Conservation (phyloP, 1,284 basidiomycete genomes). For the Trametes hirsuta region DNA sequence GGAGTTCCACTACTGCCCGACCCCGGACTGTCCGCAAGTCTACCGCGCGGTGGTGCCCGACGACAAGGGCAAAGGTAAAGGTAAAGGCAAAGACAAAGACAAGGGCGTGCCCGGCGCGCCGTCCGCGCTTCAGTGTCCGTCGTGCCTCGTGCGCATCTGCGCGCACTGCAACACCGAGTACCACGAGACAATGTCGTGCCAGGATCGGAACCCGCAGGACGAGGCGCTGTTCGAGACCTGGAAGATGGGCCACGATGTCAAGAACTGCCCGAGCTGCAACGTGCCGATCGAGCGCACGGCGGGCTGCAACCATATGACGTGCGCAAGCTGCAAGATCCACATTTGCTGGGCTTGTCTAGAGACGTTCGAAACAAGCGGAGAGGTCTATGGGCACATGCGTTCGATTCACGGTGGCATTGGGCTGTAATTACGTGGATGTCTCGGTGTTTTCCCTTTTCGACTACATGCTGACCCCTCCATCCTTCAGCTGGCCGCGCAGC, state of each 20-base stretch:
- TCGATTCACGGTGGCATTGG: conserved; percentile 51
- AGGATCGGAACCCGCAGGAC: conserved; percentile 52
- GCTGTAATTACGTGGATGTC: conserved; percentile 7
- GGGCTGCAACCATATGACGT: conserved; percentile 80
- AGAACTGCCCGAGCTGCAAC: conserved; percentile 70
- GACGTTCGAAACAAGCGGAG: conserved; percentile 61
- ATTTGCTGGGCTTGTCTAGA: conserved; percentile 76
- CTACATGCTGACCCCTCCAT: neutral
- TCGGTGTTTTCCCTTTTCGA: neutral
- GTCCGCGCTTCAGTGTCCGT: conserved; percentile 63
- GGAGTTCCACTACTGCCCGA: conserved; percentile 73
- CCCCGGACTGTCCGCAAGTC: conserved; percentile 72
- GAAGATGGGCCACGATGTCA: conserved; percentile 61
- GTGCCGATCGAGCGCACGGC: conserved; percentile 67
- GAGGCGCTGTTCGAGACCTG: conserved; percentile 60
- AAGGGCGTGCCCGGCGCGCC: conserved; percentile 37
- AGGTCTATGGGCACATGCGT: conserved; percentile 65
- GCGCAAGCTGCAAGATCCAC: conserved; percentile 68
- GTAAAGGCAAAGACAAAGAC: neutral
- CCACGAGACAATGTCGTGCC: conserved; percentile 68
- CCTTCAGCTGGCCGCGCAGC: neutral
- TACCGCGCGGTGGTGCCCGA: conserved; percentile 53
- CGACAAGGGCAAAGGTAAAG: neutral
- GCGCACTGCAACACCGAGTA: conserved; percentile 63
- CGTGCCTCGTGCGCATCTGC: conserved; percentile 71